Base-by-base conservation (phyloP, 192 early-diverging fungal genomes). In the Entomortierella parvispora region DNA sequence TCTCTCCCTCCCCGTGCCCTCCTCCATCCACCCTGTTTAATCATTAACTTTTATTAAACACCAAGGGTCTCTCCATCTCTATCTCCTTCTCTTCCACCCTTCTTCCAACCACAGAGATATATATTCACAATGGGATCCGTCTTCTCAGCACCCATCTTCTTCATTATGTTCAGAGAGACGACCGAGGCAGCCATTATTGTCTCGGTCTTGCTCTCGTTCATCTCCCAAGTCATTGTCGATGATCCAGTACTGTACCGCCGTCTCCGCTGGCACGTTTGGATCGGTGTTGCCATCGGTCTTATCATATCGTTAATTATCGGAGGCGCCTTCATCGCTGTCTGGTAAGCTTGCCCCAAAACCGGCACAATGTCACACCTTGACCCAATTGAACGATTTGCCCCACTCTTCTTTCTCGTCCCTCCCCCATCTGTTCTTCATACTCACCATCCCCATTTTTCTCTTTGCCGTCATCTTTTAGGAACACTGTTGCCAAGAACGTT, bases 141-240 rank as follows among this genome's bases (percentile, higher is more conserved):
- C 15, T 94, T 91, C 68, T 82, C 84, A 23, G 84, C 87, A 0
- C 84, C 91, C 33, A 86, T 89, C 28, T 93, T 94, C 76, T 92
- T 93, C 64, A 90, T 94, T 12, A 33, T 93, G 26, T 86, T 94
- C 70, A 81, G 93, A 60, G 94, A 97, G 84, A 91, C 93, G 29
- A 84, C 92, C 17, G 96, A 98, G 83, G 93, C 92, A 4, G 89
- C 90, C 22, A 88, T 97, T 63, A 90, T 98, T 71, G 81, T 98
- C 57, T 90, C 91, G n/a, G 93, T 98, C 20, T 77, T 96, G 15
- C 84, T 95, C 26, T 80, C 93, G 23, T 95, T 95, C 82, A 74
- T 92, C 72, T 61, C 80, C 26, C 88, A 91, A 65, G 84, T 91
- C 63, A 85, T 94, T 58, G 71, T 81, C 17, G 63, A 80, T 46